Conservation (phyloP, 2,329 filamentous ascomycete species). For the Pyrenochaeta sp. region DNA sequence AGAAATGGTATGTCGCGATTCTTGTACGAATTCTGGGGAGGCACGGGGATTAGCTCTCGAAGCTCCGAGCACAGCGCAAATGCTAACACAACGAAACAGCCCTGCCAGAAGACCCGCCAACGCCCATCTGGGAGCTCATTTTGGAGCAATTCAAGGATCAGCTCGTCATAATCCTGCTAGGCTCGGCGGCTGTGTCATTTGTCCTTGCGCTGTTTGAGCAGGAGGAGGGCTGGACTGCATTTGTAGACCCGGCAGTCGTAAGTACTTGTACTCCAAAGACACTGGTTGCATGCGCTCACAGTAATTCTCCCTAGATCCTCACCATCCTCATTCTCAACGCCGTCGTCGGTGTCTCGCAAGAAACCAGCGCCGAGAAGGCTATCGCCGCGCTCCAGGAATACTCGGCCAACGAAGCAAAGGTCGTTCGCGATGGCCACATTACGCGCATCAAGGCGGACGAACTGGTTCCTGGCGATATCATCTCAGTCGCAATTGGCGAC, state of each 20-base stretch:
- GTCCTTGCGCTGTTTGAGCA: slow-evolving; percentile 92
- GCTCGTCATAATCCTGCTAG: slow-evolving; percentile 92
- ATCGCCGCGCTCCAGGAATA: slow-evolving; percentile 99
- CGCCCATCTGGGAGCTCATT: slow-evolving; percentile 94
- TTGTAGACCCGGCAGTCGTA: slow-evolving; percentile 95
- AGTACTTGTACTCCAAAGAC: slow-evolving; percentile 51
- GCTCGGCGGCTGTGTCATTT: slow-evolving; percentile 92
- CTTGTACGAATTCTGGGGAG: no score
- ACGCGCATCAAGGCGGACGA: slow-evolving; percentile 94
- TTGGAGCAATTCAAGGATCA: slow-evolving; percentile 99
- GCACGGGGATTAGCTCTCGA: no score
- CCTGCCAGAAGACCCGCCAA: slow-evolving; percentile 89
- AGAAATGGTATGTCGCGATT: slow-evolving; percentile 58
- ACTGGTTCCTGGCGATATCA: slow-evolving; percentile 90
- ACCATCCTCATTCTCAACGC: slow-evolving; percentile 97
- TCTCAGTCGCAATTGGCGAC: slow-evolving; percentile 88
- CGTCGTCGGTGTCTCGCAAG: slow-evolving; percentile 96
- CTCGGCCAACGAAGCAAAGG: slow-evolving; percentile 96
- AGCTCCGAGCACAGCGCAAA: neutral
- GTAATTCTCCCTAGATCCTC: slow-evolving; percentile 73
- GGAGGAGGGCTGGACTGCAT: slow-evolving; percentile 93
- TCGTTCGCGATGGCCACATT: slow-evolving; percentile 82
- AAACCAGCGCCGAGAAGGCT: slow-evolving; percentile 97
- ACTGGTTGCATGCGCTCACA: slow-evolving; percentile 19
- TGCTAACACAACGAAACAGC: slow-evolving; percentile 55